phyloP scores from a whole-genome alignment of 2,329 filamentous ascomycete species.

The Stemphylium lycopersici region DNA sequence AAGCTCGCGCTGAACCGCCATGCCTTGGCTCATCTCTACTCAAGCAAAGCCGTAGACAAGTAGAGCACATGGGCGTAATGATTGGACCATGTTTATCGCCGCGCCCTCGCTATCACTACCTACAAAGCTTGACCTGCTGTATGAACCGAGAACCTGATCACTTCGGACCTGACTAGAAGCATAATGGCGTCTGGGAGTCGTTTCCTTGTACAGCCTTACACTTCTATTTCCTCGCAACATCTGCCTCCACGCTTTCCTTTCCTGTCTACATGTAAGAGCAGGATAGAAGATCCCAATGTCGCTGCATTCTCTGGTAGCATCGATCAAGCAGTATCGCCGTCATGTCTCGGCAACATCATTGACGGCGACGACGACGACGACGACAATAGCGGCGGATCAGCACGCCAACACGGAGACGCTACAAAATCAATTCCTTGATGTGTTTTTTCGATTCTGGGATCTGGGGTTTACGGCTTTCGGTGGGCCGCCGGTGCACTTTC shows the following conservation, averaged over 20 bases:
- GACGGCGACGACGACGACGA: constrained; percentile 7
- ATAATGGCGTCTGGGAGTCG: too few relatives aligned
- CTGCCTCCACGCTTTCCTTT: too few relatives aligned
- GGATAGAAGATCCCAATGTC: constrained; percentile 10
- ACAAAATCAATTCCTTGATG: constrained; percentile 32
- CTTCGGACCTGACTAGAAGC: too few relatives aligned
- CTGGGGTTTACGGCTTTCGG: constrained; percentile 71
- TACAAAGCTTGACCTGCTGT: not conserved
- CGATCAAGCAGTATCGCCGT: constrained; percentile 25
- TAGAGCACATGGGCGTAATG: constrained; percentile 8
- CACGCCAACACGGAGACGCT: constrained; percentile 29
- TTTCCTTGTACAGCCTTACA: too few relatives aligned
- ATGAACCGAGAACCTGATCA: too few relatives aligned
- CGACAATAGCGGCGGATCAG: not conserved
- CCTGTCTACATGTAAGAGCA: too few relatives aligned
- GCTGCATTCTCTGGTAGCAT: constrained; percentile 29
- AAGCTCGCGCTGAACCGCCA: not conserved
- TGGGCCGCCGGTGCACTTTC: constrained; percentile 72
- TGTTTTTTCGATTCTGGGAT: constrained; percentile 57
- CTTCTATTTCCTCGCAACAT: too few relatives aligned
- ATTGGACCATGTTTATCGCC: constrained; percentile 3
- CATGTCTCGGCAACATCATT: not conserved
- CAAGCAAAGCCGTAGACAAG: not conserved
- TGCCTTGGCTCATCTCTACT: constrained; percentile 1
- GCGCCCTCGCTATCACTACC: not conserved